Evolutionary conservation across 331 rosid species (phyloP), one percentile per base, ranked within the genome.

Genomic region (Quercus phellos): DNA sequence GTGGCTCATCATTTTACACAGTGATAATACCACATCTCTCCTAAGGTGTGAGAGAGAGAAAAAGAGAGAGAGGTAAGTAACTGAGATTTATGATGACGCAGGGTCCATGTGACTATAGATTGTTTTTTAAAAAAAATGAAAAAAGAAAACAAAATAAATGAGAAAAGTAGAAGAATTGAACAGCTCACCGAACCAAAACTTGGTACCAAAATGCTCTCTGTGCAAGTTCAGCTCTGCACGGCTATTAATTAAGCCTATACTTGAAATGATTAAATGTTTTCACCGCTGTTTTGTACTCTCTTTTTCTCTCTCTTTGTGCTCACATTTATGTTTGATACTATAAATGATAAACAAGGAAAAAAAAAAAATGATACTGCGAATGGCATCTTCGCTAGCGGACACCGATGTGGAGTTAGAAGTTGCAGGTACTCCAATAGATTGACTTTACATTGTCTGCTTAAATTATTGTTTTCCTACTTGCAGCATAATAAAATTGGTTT

Each of bases 371-470:
- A 5, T 26, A 34, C 1, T 4, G 35, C 26, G 82, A 74, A 78
- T 81, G 72, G 84, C 89, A 90, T 87, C 90, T 87, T 88, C 71
- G 67, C 76, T 66, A 77, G n/a, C 22, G 30, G 90, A 89, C 92
- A 84, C 16, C 21, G 58, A 83, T 80, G 74, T 79, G 77, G 53
- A 69, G 90, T 81, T 79, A 54, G 59, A 68, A 26, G 56, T 68
- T 75, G 43, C 27, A 66, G 75, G 75, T 26, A 21, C 46, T 69
- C 34, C 19, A 30, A 30, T 29, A 38, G 83, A 87, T 84, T 83
- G 90, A 90, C 90, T 89, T 81, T 61, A 50, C 54, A 60, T 43
- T 79, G 74, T 50, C 82, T 51, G 51, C 59, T 30, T 50, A 75
- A 66, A 66, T 76, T 83, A 79, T 78, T 76, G 67, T 19, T n/a